A percentile compares a stretch with the other conserved stretches of the same genome.
These are phyloP conservation scores for Chloris gayana DNA, from an alignment of 176 grass and related monocot species.

Conservation along the genomic window DNA sequence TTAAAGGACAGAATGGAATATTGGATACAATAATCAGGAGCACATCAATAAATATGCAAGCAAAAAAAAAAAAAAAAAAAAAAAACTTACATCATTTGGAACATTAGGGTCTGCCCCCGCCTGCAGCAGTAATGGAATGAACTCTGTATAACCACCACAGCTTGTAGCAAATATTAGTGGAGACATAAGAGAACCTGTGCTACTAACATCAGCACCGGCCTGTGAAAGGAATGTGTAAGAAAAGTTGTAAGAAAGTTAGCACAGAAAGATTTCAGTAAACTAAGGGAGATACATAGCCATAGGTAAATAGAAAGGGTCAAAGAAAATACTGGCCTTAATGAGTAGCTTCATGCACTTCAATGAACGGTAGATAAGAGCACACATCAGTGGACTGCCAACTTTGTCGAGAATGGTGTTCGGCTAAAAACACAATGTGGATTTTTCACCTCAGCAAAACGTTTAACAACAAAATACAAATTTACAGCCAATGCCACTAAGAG, in stretches of 20 bases:
- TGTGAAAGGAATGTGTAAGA: constrained; percentile 30
- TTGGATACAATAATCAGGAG: not conserved
- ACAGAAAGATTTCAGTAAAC: not conserved
- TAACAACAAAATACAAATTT: too few relatives aligned
- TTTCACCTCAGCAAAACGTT: not conserved
- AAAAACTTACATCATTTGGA: constrained; percentile 42
- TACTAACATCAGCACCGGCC: constrained; percentile 52
- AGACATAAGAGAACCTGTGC: not conserved
- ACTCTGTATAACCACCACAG: constrained; percentile 32
- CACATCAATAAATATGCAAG: not conserved
- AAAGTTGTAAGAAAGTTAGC: not conserved
- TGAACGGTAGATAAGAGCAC: constrained; percentile 31
- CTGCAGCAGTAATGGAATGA: constrained; percentile 34
- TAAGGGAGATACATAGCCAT: not conserved
- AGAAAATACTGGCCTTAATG: constrained; percentile 40
- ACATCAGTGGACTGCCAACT: constrained; percentile 1
- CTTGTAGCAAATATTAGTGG: constrained; percentile 30
- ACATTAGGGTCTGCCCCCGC: constrained; percentile 55
- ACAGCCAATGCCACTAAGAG: too few relatives aligned
- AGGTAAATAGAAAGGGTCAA: constrained; percentile 12
- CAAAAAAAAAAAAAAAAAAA: not conserved
- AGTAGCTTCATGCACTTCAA: constrained; percentile 59
- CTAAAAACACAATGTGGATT: constrained; percentile 31
- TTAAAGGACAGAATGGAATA: too few relatives aligned
- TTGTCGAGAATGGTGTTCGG: not conserved